phyloP scores from a whole-genome alignment of 2,329 filamentous ascomycete species.

The Mariannaea elegans region DNA sequence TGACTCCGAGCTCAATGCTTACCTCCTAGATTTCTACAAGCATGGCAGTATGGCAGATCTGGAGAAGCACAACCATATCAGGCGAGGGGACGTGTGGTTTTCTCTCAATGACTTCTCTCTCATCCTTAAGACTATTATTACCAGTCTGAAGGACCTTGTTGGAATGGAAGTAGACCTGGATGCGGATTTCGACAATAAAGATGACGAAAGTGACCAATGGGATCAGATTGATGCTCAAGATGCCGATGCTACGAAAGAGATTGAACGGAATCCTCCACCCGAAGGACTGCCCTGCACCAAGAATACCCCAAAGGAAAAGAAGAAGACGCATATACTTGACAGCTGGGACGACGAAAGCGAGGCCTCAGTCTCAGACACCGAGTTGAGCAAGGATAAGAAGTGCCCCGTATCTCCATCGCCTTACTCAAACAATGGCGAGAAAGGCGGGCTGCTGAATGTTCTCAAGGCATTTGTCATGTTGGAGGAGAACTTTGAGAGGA shows the following conservation, averaged over 20 bases:
- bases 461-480: conserved; percentile 66
- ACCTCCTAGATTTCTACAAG: conserved; percentile 80
- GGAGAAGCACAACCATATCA: conserved; percentile 71
- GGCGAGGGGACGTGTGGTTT: conserved; percentile 76
- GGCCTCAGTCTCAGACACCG: conserved; percentile 42
- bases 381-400: conserved; percentile 25
- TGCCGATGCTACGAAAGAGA: conserved; percentile 29
- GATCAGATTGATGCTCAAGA: conserved; percentile 30
- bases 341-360: conserved; percentile 51
- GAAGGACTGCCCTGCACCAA: not conserved
- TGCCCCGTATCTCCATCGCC: not conserved
- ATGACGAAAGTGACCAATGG: conserved; percentile 50
- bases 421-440: conserved; percentile 42
- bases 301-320: conserved; percentile 2
- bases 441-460: conserved; percentile 63
- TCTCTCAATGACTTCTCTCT: conserved; percentile 67
- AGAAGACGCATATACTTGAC: conserved; percentile 43
- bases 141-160: conserved; percentile 66
- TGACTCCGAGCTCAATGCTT: conserved; percentile 65
- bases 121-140: conserved; percentile 75
- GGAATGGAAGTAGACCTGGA: conserved; percentile 42
- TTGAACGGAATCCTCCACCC: not conserved
- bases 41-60: conserved; percentile 72
- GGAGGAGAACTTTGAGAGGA: conserved; percentile 68
- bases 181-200: conserved; percentile 50